Evolutionary conservation across 805 yeast genomes (phyloP).

Genomic region (Candida maesae): DNA sequence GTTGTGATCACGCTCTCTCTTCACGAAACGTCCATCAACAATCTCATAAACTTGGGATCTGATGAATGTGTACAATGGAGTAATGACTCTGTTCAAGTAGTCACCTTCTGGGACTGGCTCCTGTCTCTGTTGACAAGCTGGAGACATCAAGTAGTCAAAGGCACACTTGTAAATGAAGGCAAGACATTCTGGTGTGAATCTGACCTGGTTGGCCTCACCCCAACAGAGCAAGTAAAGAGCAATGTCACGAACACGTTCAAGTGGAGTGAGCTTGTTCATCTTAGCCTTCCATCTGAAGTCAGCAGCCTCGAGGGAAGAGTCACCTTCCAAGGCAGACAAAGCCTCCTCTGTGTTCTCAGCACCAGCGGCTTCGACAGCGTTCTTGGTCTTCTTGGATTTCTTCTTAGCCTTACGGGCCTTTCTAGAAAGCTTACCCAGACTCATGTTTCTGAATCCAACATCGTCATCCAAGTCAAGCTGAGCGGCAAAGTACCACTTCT

Average conservation of each 20-base stretch:
- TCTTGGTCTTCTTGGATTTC: conserved; percentile 72
- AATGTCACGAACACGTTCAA: conserved; percentile 76
- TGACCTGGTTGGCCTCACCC: conserved; percentile 93
- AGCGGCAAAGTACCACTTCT: conserved; percentile 87
- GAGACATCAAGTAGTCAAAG: conserved; percentile 81
- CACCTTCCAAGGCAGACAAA: conserved; percentile 69
- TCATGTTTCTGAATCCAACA: conserved; percentile 80
- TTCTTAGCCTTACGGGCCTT: conserved; percentile 79
- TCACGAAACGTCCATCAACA: conserved; percentile 75
- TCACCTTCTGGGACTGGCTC: conserved; percentile 87
- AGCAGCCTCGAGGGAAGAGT: conserved; percentile 81
- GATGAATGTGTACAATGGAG: conserved; percentile 80
- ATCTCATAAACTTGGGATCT: conserved; percentile 82
- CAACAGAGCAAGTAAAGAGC: conserved; percentile 72
- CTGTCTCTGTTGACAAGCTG: conserved; percentile 83
- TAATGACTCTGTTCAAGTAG: conserved; percentile 84
- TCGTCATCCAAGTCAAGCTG: conserved; percentile 84
- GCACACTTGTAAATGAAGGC: conserved; percentile 97
- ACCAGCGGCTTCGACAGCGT: conserved; percentile 60
- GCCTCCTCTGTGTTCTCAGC: conserved; percentile 58
- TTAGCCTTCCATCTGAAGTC: conserved; percentile 77
- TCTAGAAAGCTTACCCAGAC: conserved; percentile 67
- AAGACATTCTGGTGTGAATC: conserved; percentile 86
- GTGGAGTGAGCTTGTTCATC: conserved; percentile 68
- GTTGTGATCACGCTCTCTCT: conserved; percentile 83